These are phyloP conservation scores for Mortierella sp. DNA, from an alignment of 371 early-diverging fungal genomes.

Conservation along the genomic window DNA sequence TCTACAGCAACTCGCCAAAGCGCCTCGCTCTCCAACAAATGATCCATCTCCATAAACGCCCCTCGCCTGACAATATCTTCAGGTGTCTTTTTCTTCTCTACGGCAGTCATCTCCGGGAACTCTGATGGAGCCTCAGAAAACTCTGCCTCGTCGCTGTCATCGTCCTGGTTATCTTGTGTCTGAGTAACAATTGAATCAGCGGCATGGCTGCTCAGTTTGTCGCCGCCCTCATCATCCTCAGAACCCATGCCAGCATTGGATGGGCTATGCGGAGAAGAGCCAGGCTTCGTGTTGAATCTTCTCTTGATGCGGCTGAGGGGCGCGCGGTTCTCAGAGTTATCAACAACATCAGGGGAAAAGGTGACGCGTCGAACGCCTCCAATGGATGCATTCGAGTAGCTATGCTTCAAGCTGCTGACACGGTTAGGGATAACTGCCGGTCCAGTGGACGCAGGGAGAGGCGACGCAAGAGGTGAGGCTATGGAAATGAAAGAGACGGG, in stretches of 20 bases:
- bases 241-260: not conserved
- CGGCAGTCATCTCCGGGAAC: not conserved
- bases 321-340: slow-evolving; percentile 34
- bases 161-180: slow-evolving; percentile 1
- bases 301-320: slow-evolving; percentile 14
- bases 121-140: slow-evolving; percentile 35
- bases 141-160: slow-evolving; percentile 39
- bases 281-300: slow-evolving; percentile 4
- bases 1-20: slow-evolving; percentile 21
- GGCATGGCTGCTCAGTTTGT: too few species aligned
- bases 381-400: not conserved
- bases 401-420: slow-evolving; percentile 13
- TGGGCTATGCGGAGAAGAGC: not conserved
- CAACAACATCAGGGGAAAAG: slow-evolving; percentile 43
- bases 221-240: too few species aligned
- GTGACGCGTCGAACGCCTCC: slow-evolving; percentile 25
- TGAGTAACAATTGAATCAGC: too few species aligned
- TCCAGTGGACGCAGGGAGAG: slow-evolving; percentile 12
- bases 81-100: not conserved
- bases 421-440: not conserved
- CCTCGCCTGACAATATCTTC: not conserved
- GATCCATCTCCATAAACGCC: slow-evolving; percentile 17
- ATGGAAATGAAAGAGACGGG: slow-evolving; percentile 8
- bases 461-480: slow-evolving; percentile 19
- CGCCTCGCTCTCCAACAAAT: slow-evolving; percentile 15